phyloP scores from a whole-genome alignment of 2,329 filamentous ascomycete species.

The Microcyclospora tardicrescens region DNA sequence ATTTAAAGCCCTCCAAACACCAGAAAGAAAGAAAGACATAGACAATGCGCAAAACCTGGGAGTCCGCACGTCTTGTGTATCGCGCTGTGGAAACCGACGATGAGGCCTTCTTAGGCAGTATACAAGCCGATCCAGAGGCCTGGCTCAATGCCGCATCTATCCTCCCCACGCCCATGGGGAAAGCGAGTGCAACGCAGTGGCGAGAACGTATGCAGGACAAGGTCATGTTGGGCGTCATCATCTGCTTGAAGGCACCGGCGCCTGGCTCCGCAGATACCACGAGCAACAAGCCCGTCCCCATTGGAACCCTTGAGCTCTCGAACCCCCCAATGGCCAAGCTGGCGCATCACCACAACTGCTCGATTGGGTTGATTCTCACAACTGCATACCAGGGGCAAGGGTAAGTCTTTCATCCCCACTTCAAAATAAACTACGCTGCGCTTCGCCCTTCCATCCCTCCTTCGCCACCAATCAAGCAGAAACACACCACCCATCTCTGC shows the following conservation, averaged over 20 bases:
- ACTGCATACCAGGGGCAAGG: conserved; percentile 26
- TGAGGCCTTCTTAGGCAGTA: conserved; percentile 16
- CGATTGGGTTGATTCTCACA: conserved; percentile 29
- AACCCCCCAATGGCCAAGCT: conserved; percentile 8
- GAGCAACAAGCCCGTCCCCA: conserved; percentile 13
- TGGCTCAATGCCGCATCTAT: conserved; percentile 5
- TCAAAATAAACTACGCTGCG: too few species aligned
- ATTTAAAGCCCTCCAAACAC: neutral
- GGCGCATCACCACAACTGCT: conserved; percentile 31
- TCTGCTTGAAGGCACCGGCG: conserved; percentile 23
- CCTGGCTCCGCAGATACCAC: neutral
- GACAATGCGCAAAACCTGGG: conserved; percentile 20
- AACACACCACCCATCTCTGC: too few species aligned
- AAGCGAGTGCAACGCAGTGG: conserved; percentile 15
- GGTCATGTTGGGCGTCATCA: conserved; percentile 24
- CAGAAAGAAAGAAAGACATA: neutral
- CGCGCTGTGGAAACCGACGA: conserved; percentile 24
- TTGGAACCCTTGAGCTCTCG: conserved; percentile 23
- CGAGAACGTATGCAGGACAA: conserved; percentile 16
- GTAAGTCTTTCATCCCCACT: conserved; percentile 24
- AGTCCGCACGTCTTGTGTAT: conserved; percentile 27
- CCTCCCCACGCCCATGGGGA: conserved; percentile 21
- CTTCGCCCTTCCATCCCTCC: too few species aligned
- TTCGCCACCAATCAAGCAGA: too few species aligned
- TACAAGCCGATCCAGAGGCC: conserved; percentile 6